These are phyloP conservation scores for Thraustotheca clavata DNA, from an alignment of 352 stramenopile species.

Conservation along the genomic window DNA sequence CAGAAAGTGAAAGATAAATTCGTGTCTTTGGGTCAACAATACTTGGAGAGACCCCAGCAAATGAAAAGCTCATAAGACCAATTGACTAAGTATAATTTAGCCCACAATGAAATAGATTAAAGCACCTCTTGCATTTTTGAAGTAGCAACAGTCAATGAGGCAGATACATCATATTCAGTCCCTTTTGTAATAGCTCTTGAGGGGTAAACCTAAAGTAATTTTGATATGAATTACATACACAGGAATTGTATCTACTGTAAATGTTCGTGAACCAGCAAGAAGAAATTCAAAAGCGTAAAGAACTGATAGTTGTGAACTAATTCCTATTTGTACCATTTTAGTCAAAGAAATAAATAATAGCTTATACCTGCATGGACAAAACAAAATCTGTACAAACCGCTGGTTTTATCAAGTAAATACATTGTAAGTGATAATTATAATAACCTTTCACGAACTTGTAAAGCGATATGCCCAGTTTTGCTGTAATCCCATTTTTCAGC, in stretches of 20 bases:
- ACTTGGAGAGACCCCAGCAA: background rate
- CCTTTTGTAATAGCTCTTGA: background rate
- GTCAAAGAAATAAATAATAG: background rate
- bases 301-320: background rate
- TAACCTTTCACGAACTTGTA: background rate
- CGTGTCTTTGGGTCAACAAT: background rate
- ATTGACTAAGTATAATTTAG: background rate
- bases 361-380: conserved; percentile 2
- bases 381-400: background rate
- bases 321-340: background rate
- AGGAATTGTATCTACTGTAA: background rate
- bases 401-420: background rate
- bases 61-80: background rate
- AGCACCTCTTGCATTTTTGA: background rate
- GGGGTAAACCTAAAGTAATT: background rate
- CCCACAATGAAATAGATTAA: background rate
- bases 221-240: background rate
- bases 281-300: background rate
- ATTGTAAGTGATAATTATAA: background rate
- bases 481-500: background rate
- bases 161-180: background rate
- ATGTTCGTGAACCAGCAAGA: background rate
- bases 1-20: background rate
- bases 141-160: background rate
- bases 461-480: background rate